Evolutionary conservation across 1,284 basidiomycete species (phyloP).

Genomic region (Irpex sp.): DNA sequence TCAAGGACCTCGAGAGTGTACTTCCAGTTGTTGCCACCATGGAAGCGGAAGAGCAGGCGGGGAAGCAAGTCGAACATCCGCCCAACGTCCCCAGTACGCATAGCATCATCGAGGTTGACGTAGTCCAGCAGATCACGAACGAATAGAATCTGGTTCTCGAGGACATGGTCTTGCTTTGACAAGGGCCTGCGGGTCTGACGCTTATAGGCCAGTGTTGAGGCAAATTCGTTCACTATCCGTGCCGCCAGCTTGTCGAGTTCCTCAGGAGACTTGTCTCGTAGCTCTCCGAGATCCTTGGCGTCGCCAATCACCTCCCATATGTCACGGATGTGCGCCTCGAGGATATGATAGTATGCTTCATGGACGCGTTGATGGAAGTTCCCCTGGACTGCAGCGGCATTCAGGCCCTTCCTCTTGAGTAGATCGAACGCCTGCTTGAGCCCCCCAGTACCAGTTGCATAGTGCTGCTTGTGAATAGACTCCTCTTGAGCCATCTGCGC

Average conservation of each 20-base stretch:
- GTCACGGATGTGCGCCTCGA: constrained; percentile 28
- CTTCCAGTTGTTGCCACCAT: constrained; percentile 29
- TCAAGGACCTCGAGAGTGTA: constrained; percentile 33
- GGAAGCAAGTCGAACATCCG: constrained; percentile 32
- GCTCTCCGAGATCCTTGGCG: constrained; percentile 19
- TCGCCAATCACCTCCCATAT: constrained; percentile 21
- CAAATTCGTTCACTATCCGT: neutral
- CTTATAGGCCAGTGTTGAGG: neutral
- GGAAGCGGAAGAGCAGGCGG: constrained; percentile 24
- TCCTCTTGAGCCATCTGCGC: constrained; percentile 14
- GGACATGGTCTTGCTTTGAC: constrained; percentile 23
- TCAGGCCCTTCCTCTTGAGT: constrained; percentile 14
- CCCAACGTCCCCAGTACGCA: constrained; percentile 34
- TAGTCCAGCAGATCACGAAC: constrained; percentile 33
- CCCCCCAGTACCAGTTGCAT: constrained; percentile 12
- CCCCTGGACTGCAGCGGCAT: constrained; percentile 18
- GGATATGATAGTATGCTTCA: constrained; percentile 27
- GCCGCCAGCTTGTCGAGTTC: constrained; percentile 21
- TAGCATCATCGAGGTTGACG: constrained; percentile 29
- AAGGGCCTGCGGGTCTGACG: neutral
- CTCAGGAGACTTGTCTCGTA: constrained; percentile 19
- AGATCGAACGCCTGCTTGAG: constrained; percentile 16
- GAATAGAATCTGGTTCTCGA: constrained; percentile 26
- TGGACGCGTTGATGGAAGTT: constrained; percentile 30
- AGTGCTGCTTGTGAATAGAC: constrained; percentile 21